Base-by-base conservation (phyloP, 2,329 filamentous ascomycete species). In the Diaporthe sp. region DNA sequence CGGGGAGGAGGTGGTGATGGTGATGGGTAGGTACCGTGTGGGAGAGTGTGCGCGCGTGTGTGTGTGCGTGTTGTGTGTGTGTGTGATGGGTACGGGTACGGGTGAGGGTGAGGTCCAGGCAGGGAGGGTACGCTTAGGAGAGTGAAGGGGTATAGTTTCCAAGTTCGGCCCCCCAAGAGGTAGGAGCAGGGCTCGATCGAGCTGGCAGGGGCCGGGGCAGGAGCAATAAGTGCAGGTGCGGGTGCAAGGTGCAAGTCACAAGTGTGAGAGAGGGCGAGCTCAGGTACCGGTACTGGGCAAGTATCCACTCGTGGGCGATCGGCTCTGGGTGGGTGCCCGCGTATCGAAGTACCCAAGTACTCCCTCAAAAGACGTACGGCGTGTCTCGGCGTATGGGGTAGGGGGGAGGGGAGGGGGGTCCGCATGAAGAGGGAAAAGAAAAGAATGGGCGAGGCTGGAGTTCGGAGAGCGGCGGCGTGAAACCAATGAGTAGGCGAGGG, bases 241-340 rank as follows among this genome's bases (percentile, higher is more conserved):
- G 62, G 62, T 61, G 58, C 12, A 12, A 12, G 31, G 57, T 51
- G 44, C 62, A 39, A 17, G 46, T 68, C 55, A 62, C 28, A 53
- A 53, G n/a, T n/a, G 42, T 51, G 73, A 42, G 34, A 55, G 37
- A 60, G 34, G 62, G 46, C 19, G 31, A 19, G n/a, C 25, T 51
- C 53, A 77, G 62, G 75, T 77, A 77, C 75, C 70, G 73, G 75
- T 76, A 76, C 75, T 42, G 55, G 37, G 9, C 44, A 39, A 60
- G 75, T 75, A 51, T 25, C 70, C 73, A 75, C 73, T 51, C 34
- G 46, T 53, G 46, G 46, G 31, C 65, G 73, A 73, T 77, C 73
- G 73, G 73, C 65, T 46, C 73, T 75, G 68, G 72, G 67, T 71
- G 61, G 55, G 55, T 68, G 72, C 46, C 46, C 57, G 73, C 67